Percentiles rank a stretch among this genome's conserved stretches.
phyloP scores from a whole-genome alignment of 257 asterid genomes.

The Avicennia marina region DNA sequence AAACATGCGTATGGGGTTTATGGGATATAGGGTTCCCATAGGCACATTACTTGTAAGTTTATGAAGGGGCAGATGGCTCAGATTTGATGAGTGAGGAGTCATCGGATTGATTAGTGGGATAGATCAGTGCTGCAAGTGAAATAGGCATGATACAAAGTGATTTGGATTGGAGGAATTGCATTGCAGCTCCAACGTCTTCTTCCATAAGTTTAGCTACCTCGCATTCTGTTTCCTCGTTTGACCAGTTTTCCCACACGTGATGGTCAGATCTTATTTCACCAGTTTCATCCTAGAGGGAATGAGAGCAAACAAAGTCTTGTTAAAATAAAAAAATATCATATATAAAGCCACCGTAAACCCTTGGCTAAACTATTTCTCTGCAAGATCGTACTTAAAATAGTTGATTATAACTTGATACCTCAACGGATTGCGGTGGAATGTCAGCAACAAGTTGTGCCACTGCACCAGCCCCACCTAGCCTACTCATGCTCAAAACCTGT shows the following conservation, averaged over 20 bases:
- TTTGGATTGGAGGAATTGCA: conserved; percentile 83
- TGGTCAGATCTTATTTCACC: conserved; percentile 53
- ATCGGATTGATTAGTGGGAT: too few relatives aligned
- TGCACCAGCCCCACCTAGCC: conserved; percentile 92
- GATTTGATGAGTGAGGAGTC: conserved; percentile 55
- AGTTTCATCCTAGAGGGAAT: conserved; percentile 40
- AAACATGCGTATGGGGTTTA: too few relatives aligned
- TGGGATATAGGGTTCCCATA: too few relatives aligned
- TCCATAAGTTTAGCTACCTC: conserved; percentile 89
- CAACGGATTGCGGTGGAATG: conserved; percentile 59
- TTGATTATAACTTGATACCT: too few relatives aligned
- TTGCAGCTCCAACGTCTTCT: conserved; percentile 79
- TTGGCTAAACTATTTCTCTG: too few relatives aligned
- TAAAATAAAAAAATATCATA: too few relatives aligned
- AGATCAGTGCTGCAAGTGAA: conserved; percentile 80
- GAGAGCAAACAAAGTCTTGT: neutral
- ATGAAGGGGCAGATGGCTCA: conserved; percentile 60
- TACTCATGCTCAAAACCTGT: conserved; percentile 88
- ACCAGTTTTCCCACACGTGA: too few relatives aligned
- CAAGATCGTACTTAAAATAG: neutral
- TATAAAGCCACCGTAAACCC: too few relatives aligned
- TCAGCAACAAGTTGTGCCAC: conserved; percentile 87
- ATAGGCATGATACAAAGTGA: conserved; percentile 92
- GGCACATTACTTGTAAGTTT: too few relatives aligned
- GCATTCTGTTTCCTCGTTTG: conserved; percentile 69